Base-by-base conservation (phyloP, 495 filamentous ascomycete species). In the Oidiodendron maius region DNA sequence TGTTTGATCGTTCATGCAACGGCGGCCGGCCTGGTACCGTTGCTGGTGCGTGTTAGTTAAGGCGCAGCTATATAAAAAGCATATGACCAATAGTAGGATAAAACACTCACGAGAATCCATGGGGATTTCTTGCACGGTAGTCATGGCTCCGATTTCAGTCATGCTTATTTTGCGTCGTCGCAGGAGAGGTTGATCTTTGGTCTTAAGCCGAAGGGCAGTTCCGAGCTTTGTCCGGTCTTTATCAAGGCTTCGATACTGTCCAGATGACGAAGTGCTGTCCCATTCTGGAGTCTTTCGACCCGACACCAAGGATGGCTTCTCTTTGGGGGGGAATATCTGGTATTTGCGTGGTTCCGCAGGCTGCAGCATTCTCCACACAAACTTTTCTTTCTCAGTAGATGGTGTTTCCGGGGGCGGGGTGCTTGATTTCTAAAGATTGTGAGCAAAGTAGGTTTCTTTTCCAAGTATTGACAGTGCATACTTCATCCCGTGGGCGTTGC, bases 61-160 rank as follows among this genome's bases (percentile, higher is more conserved):
- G 21, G 12, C 6, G 3, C 23, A 26, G 15, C 2, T 22, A 17
- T 44, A 44, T 28, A 25, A 44, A 16, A 9, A 28, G 23, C 17
- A 30, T 10, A 3, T 11, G 16, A 9, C 41, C 23, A 26, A 44
- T 42, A 66, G 63, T 36, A n/a, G n/a, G n/a, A n/a, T n/a, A 66
- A 12, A 36, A 30, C 5, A 74, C 84, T 71, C 76, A 89, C 84
- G 84, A 59, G 84, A 87, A 64, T 89, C 84, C 71, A 87, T 78
- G 35, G 75, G 64, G 39, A 71, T 61, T 56, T 86, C 84, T 50
- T 82, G 80, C 11, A 84, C 80, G 2, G 80, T 84, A 4, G 80
- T 79, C 79, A 84, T 82, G 34, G 77, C 74, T 3, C 77, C 82
- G 20, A 85, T 59, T 43, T 84, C 83, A 10, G 81, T 73, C 5